Evolutionary conservation across 306 rosid genomes (phyloP), one percentile per base, ranked within the genome.

Genomic region (Notholithocarpus densiflorus): DNA sequence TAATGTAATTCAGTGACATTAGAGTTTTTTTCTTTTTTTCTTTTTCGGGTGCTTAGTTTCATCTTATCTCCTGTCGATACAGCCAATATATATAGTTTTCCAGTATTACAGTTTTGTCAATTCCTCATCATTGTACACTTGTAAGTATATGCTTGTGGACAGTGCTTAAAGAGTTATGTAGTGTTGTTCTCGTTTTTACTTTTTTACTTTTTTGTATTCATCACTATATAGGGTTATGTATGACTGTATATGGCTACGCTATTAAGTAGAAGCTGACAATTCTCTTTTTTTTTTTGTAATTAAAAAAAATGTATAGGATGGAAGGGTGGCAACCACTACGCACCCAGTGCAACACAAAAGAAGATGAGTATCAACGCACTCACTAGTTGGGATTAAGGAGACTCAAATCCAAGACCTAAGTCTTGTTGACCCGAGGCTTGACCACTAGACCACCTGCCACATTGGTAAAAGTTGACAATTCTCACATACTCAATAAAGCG

Each of bases 1-100:
- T 32, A 89, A 86, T 73, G 74, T 88, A 27, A 81, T 83, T 79
- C 86, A 71, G 71, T 88, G 79, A 85, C 75, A 57, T 21, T 1
- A 52, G 8, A 19, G 40, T 11, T 18, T 61, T 34, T 43, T 37
- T 7, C 7, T 8, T 37, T 40, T 40, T 40, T 37, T 37, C 43
- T 37, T 12, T 20, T 6, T 43, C 57, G 43, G 19, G 69, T 60
- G 53, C 54, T 13, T 18, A 37, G 65, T 32, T 54, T 29, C 32
- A 59, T 20, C 20, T 56, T 32, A 27, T 43, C 32, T 43, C 32
- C 27, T 31, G 8, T 61, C 13, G 48, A 56, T 31, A 21, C 43
- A 7, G 5, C 20, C 61, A 55, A 73, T 48, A 48, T 48, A 48
- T 48, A n/a, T 54, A 31, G 14, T 73, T 54, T 19, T 55, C 31